Evolutionary conservation across 345 rosid genomes (phyloP).

Genomic region (Citrus hindsii): DNA sequence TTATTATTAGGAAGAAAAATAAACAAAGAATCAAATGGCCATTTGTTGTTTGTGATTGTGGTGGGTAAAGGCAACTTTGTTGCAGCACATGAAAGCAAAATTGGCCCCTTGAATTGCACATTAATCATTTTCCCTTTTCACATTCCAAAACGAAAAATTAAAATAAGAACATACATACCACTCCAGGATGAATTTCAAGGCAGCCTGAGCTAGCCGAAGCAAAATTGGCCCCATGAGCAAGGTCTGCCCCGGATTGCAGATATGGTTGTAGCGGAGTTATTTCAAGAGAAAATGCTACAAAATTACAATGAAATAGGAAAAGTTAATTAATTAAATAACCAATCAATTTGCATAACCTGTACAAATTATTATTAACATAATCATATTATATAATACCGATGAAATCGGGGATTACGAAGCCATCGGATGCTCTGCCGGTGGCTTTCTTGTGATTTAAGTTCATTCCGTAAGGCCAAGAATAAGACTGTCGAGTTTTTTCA

Average conservation of each 20-base stretch:
- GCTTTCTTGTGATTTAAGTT: slow-evolving; percentile 4
- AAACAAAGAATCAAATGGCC: not conserved
- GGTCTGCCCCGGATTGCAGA: not conserved
- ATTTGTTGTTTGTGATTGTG: not conserved
- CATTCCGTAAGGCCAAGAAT: slow-evolving; percentile 17
- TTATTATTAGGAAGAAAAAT: not conserved
- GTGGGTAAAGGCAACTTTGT: not conserved
- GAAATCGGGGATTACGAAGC: slow-evolving; percentile 21
- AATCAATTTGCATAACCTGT: too few species aligned
- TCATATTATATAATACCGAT: not conserved
- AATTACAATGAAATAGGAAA: not conserved
- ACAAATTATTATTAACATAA: not conserved
- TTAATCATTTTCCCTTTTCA: too few species aligned
- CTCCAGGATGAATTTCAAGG: not conserved
- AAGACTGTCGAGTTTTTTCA: not conserved
- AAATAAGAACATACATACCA: not conserved
- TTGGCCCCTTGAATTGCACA: too few species aligned
- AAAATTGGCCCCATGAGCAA: not conserved
- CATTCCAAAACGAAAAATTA: not conserved
- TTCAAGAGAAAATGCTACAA: not conserved
- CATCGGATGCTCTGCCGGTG: slow-evolving; percentile 20
- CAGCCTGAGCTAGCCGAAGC: not conserved
- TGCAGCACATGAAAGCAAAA: not conserved
- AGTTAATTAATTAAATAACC: not conserved
- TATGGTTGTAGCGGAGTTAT: not conserved